Percentiles rank a stretch among this genome's conserved stretches.
phyloP scores from a whole-genome alignment of 2,329 filamentous ascomycete genomes.

The Chaetothyriales sp. region DNA sequence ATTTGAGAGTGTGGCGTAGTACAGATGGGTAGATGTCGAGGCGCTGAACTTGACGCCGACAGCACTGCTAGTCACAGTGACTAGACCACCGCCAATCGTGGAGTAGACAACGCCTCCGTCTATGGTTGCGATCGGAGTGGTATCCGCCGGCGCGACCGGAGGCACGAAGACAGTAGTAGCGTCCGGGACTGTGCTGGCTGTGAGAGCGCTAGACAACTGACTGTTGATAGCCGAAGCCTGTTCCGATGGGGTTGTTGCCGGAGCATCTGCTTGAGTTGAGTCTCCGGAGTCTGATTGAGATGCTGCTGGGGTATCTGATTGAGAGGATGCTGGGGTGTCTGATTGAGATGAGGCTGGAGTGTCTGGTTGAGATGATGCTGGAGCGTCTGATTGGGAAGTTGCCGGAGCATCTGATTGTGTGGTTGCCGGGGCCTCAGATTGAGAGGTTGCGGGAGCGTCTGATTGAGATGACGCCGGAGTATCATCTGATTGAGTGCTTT shows the following conservation, averaged over 20 bases:
- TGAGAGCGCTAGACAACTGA: conserved; percentile 15
- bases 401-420: no score
- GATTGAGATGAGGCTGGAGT: conserved; percentile 9
- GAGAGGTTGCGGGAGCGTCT: no score
- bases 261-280: conserved; percentile 6
- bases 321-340: conserved; percentile 9
- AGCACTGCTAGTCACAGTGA: conserved; percentile 17
- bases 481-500: no score
- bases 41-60: conserved; percentile 17
- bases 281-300: conserved; percentile 8
- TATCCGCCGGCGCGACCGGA: conserved; percentile 11
- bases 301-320: conserved; percentile 14
- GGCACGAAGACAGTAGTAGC: conserved; percentile 15
- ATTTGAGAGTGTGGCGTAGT: conserved; percentile 28
- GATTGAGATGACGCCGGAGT: no score
- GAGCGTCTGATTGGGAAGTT: no score
- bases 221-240: conserved; percentile 6
- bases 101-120: conserved; percentile 19
- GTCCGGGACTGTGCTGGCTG: conserved; percentile 13
- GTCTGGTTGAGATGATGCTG: conserved; percentile 20
- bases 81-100: conserved; percentile 19
- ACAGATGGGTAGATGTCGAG: conserved; percentile 27
- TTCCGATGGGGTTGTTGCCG: neutral
- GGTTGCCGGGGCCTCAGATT: no score
- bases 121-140: conserved; percentile 12